A percentile compares a stretch with the other conserved stretches of the same genome.
Evolutionary conservation across 495 filamentous ascomycete species (phyloP).

Genomic region (Daldinia concentrica): DNA sequence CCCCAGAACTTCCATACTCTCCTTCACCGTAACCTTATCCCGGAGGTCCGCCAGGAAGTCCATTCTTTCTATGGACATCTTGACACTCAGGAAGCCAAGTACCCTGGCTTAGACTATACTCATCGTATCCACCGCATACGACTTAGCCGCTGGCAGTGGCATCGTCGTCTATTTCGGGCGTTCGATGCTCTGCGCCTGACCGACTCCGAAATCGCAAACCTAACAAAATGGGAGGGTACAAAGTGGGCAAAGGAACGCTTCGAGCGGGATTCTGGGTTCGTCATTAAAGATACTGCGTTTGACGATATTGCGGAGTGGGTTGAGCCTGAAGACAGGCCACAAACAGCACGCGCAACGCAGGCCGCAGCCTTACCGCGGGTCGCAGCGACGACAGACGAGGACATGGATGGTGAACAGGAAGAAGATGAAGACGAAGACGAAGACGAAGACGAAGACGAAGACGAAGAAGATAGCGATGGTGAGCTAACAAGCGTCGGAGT

Average conservation of each 20-base stretch:
- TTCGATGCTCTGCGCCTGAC: conserved; percentile 85
- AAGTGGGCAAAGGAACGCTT: conserved; percentile 86
- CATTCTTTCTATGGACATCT: conserved; percentile 85
- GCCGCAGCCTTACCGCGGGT: conserved; percentile 47
- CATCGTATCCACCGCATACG: conserved; percentile 82
- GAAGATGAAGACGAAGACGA: conserved; percentile 59
- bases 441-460: conserved; percentile 59
- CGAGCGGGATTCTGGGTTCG: conserved; percentile 77
- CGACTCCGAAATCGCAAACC: conserved; percentile 72
- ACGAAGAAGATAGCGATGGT: conserved; percentile 73
- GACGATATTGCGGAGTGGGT: conserved; percentile 68
- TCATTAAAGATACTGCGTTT: conserved; percentile 80
- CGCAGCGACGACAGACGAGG: conserved; percentile 54
- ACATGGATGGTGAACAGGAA: conserved; percentile 67
- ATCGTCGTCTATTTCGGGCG: conserved; percentile 80
- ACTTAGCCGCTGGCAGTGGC: conserved; percentile 81
- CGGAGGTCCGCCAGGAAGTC: conserved; percentile 87
- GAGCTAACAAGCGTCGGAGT: conserved; percentile 76
- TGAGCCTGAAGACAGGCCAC: conserved; percentile 56
- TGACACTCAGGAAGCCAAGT: conserved; percentile 86
- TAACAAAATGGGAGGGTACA: conserved; percentile 96
- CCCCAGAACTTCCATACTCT: conserved; percentile 62
- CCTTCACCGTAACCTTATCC: conserved; percentile 73
- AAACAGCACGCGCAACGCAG: conserved; percentile 50
- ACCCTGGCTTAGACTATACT: conserved; percentile 90